phyloP scores from a whole-genome alignment of 306 rosid species.

The Prosopis cineraria region DNA sequence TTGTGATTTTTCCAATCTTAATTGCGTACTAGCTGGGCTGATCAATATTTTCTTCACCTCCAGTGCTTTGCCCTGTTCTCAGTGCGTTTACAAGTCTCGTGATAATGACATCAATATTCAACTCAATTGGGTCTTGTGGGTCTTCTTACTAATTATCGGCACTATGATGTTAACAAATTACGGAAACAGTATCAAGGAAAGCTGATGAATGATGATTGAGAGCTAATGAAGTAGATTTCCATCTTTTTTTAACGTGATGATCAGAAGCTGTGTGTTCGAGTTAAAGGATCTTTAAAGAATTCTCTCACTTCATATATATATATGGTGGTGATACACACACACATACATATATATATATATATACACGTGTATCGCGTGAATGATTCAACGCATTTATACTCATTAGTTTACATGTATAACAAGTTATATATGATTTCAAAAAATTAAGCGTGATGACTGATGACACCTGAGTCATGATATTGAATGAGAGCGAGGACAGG shows the following conservation, averaged over 20 bases:
- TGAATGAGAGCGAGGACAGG: neutral
- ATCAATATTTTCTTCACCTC: neutral
- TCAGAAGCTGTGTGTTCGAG: no score
- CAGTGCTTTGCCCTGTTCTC: neutral
- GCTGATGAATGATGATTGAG: neutral
- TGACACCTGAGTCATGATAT: no score
- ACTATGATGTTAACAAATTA: neutral
- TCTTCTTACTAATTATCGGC: neutral
- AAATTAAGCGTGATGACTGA: no score
- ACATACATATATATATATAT: no score
- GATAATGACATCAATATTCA: neutral
- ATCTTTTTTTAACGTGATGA: no score
- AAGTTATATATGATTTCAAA: no score
- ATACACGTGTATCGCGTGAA: no score
- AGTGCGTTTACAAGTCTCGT: neutral
- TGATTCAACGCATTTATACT: neutral
- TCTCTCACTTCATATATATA: no score
- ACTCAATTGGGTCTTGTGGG: neutral
- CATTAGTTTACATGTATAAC: neutral
- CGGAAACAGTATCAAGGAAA: neutral
- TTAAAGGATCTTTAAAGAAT: no score
- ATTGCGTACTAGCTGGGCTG: neutral
- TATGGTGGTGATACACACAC: no score
- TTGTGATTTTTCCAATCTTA: no score
- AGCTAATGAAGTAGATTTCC: no score